Evolutionary conservation across 768 basidiomycete genomes (phyloP).

Genomic region (Podaxis sp.): DNA sequence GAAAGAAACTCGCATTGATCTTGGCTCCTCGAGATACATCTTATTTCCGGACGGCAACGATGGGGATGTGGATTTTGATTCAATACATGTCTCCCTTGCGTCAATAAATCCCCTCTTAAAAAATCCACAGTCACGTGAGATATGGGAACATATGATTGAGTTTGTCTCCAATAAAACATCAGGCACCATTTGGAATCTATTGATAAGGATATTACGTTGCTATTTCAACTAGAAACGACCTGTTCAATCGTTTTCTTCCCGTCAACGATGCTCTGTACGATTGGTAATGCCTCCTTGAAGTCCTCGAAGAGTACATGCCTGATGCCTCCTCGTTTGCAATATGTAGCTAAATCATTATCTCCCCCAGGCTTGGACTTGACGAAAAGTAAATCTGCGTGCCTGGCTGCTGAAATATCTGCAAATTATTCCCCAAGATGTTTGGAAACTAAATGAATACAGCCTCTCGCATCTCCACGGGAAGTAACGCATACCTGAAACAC

Average conservation of each 20-base stretch:
- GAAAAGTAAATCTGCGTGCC: constrained; percentile 91
- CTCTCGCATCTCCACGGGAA: background rate
- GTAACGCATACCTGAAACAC: constrained; percentile 73
- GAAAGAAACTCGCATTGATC: background rate
- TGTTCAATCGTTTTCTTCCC: constrained; percentile 58
- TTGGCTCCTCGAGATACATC: background rate
- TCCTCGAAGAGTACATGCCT: constrained; percentile 74
- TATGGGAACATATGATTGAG: no score
- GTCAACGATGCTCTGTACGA: constrained; percentile 67
- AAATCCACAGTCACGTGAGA: background rate
- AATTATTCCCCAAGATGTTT: background rate
- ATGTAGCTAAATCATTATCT: constrained; percentile 83
- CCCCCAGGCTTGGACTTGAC: constrained; percentile 77
- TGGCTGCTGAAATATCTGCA: constrained; percentile 87
- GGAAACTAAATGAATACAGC: background rate
- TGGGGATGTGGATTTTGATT: background rate
- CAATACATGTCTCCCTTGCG: background rate
- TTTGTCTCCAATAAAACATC: background rate
- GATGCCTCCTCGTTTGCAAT: constrained; percentile 77
- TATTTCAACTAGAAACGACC: constrained; percentile 23
- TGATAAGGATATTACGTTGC: background rate
- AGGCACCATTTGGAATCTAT: background rate
- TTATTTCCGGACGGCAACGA: background rate
- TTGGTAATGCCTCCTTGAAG: constrained; percentile 56
- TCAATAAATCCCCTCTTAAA: no score